Percentiles rank a stretch among this genome's conserved stretches.
phyloP scores from a whole-genome alignment of 495 filamentous ascomycete species.

The Penicillium macrosclerotiorum region DNA sequence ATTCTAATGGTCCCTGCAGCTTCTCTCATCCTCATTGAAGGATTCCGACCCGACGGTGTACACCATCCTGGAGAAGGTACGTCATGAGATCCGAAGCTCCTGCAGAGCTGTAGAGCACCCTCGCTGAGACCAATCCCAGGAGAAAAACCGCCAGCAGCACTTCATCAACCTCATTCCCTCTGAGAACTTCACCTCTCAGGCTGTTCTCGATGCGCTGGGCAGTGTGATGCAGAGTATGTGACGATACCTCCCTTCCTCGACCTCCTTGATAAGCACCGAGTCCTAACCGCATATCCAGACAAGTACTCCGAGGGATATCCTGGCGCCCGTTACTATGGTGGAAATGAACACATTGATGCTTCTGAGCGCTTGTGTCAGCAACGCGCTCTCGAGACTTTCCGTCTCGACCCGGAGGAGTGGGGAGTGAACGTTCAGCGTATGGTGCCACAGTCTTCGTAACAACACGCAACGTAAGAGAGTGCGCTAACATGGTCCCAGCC shows the following conservation, averaged over 20 bases:
- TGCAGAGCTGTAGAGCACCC: not conserved
- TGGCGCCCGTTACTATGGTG: conserved; percentile 94
- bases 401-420: conserved; percentile 82
- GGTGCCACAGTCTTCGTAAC: conserved; percentile 20
- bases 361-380: conserved; percentile 86
- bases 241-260: conserved; percentile 6
- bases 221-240: conserved; percentile 95
- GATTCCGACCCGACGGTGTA: conserved; percentile 84
- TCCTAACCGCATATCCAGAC: conserved; percentile 51
- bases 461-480: not conserved
- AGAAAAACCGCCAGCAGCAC: conserved; percentile 92
- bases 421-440: conserved; percentile 96
- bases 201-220: conserved; percentile 91
- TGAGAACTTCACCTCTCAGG: conserved; percentile 98
- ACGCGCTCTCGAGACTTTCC: conserved; percentile 83
- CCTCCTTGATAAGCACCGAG: not conserved
- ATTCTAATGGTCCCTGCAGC: conserved; percentile 43
- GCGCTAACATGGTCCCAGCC: conserved; percentile 52
- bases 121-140: conserved; percentile 50
- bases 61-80: conserved; percentile 85
- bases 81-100: conserved; percentile 13
- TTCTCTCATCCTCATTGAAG: conserved; percentile 74
- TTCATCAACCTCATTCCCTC: conserved; percentile 99
- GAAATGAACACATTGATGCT: conserved; percentile 93
- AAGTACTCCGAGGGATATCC: conserved; percentile 99